Evolutionary conservation across 768 basidiomycete species (phyloP), one percentile per base, ranked within the genome.

Genomic region (Amanita pallidorosea): DNA sequence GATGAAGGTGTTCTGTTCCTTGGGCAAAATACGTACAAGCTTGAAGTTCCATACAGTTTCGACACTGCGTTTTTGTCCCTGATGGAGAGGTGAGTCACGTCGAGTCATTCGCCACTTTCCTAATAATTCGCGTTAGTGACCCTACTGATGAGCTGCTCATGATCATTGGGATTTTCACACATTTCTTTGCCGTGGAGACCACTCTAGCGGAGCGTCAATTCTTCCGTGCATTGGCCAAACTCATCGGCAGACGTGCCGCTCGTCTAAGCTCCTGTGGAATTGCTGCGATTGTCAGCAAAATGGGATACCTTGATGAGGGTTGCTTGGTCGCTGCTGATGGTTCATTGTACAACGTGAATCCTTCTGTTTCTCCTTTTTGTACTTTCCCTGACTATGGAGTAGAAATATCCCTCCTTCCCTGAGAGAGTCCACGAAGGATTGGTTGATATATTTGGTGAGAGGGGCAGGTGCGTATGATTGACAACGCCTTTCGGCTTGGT

Each of bases 381-480:
- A 36, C 9, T 29, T 47, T n/a, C 37, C n/a, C 37, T 50, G 22
- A 18, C 27, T 27, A n/a, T 45, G 47, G 37, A 48, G 13, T 53
- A 97, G 92, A 96, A 97, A 89, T 98, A 98, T 68, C 96, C 96
- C 29, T 81, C 86, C 35, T 99, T 98, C 62, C 79, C 93, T 34
- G 89, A 97, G 56, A 75, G 92, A 53, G 83, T 98, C 51, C 91
- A 96, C 58, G 84, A 94, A 63, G 96, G 93, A 12, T 68, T 99
- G 53, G 76, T 85, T 37, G 96, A 98, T 62, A 84, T 99, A 54
- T 96, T 98, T 62, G 96, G 96, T 11, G 93, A 96, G 57, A 91
- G 90, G 72, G 96, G 93, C 61, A 78, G 81, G 88, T 88, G 57
- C 58, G 86, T 72, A 40, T 36, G 27, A 8, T 17, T 7, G 12